Conservation (phyloP, 2,329 filamentous ascomycete genomes). For the Nothomitra cinnamomea region DNA sequence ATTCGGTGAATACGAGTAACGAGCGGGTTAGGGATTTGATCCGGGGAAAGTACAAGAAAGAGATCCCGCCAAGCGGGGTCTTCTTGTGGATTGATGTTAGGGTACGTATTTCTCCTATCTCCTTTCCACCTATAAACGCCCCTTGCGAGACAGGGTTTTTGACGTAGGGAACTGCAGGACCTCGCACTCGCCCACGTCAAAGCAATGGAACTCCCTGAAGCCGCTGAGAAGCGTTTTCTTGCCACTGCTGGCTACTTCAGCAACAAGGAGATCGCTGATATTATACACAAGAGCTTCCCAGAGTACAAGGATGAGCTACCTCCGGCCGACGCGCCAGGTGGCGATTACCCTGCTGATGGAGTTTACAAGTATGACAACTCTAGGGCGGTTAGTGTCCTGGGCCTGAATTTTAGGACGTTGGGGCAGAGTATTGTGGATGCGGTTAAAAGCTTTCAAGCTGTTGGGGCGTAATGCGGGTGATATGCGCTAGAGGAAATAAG, state of each 20-base stretch:
- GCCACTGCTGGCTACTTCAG: constrained; percentile 23
- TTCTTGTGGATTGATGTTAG: constrained; percentile 40
- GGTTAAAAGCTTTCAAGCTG: constrained; percentile 42
- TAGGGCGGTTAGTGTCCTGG: constrained; percentile 37
- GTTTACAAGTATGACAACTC: constrained; percentile 39
- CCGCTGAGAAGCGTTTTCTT: constrained; percentile 29
- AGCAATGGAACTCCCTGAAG: constrained; percentile 28
- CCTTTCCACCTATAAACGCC: neutral
- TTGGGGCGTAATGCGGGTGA: constrained; percentile 31
- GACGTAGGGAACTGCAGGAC: constrained; percentile 19
- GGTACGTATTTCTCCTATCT: neutral
- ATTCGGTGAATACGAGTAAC: constrained; percentile 58
- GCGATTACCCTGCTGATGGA: constrained; percentile 25
- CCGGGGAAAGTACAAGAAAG: constrained; percentile 41
- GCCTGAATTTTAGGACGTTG: constrained; percentile 39
- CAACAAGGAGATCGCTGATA: constrained; percentile 26
- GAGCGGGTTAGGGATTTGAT: constrained; percentile 45
- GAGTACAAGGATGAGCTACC: constrained; percentile 26
- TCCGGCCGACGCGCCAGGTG: constrained; percentile 18
- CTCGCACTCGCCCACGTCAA: constrained; percentile 30
- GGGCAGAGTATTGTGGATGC: constrained; percentile 44
- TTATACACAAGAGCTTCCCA: constrained; percentile 25
- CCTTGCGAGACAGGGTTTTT: no score
- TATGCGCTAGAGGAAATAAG: no score
- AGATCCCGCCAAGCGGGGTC: constrained; percentile 38